phyloP scores from a whole-genome alignment of 148 eudicot species.

The Gaultheria prostrata region DNA sequence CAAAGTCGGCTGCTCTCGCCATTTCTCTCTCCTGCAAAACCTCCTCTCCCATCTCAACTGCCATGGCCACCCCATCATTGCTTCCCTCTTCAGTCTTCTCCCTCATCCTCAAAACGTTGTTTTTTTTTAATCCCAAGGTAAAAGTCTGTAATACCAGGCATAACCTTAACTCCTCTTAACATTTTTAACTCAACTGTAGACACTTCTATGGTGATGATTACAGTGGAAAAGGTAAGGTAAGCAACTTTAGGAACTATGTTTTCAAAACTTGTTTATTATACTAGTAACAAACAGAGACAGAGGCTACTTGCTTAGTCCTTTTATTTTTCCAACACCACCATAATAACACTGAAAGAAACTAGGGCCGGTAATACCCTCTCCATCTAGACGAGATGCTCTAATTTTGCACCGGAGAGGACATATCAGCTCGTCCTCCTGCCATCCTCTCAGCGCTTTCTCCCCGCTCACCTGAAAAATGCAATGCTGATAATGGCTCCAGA shows the following conservation, averaged over 20 bases:
- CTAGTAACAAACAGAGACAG: background rate
- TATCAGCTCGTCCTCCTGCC: constrained; percentile 72
- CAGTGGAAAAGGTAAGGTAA: background rate
- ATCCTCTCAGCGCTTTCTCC: constrained; percentile 83
- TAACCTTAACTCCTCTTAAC: background rate
- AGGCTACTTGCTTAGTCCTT: background rate
- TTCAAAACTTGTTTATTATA: background rate
- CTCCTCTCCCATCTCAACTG: constrained; percentile 43
- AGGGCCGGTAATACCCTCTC: background rate
- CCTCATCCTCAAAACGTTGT: constrained; percentile 33
- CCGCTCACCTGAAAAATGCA: constrained; percentile 57
- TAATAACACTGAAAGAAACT: background rate
- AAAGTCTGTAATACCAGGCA: background rate
- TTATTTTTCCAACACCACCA: background rate
- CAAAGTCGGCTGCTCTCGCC: constrained; percentile 55
- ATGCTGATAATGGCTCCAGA: background rate
- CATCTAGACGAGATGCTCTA: background rate
- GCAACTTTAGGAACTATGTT: background rate
- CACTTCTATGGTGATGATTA: background rate
- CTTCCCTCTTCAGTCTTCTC: constrained; percentile 67
- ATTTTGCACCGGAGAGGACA: constrained; percentile 29
- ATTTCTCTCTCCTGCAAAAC: constrained; percentile 61
- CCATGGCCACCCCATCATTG: constrained; percentile 35
- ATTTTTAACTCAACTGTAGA: background rate
- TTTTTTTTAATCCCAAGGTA: background rate